Percentiles rank a stretch among this genome's conserved stretches.
phyloP scores from a whole-genome alignment of 768 basidiomycete genomes.

The Mycena amicta region DNA sequence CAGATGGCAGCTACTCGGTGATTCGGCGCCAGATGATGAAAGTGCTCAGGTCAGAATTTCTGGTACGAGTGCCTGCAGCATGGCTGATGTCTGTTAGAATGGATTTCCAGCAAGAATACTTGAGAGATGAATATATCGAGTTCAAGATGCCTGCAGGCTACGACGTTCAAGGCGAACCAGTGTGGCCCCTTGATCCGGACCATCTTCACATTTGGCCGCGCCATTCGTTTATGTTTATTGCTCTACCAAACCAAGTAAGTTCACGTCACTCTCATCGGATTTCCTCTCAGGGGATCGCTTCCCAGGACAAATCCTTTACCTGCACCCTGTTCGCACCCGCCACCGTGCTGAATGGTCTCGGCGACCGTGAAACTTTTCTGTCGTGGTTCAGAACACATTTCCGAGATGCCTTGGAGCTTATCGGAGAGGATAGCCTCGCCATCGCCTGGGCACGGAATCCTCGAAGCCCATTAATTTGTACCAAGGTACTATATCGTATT shows the following conservation, averaged over 20 bases:
- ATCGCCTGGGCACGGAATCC: constrained; percentile 84
- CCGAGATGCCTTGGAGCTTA: constrained; percentile 82
- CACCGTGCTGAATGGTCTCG: constrained; percentile 69
- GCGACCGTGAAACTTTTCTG: constrained; percentile 55
- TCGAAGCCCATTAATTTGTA: constrained; percentile 86
- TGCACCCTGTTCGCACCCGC: constrained; percentile 94
- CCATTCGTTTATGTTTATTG: constrained; percentile 99
- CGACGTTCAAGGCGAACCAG: constrained; percentile 59
- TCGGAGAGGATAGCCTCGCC: constrained; percentile 79
- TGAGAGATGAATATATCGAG: constrained; percentile 95
- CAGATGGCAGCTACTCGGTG: constrained; percentile 92
- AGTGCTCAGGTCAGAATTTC: constrained; percentile 69
- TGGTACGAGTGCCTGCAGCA: constrained; percentile 20
- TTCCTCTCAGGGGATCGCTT: constrained; percentile 31
- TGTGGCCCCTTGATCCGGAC: constrained; percentile 87
- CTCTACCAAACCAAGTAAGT: constrained; percentile 92
- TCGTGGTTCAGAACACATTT: constrained; percentile 85
- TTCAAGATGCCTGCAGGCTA: constrained; percentile 88
- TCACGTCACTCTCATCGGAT: constrained; percentile 22
- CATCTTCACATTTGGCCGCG: constrained; percentile 99
- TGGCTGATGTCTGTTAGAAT: constrained; percentile 57
- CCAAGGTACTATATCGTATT: constrained; percentile 68
- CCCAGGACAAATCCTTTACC: constrained; percentile 94
- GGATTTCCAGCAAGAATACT: constrained; percentile 94
- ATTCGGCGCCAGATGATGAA: constrained; percentile 95